A percentile compares a stretch with the other conserved stretches of the same genome.
Conservation (phyloP, 306 rosid genomes). For the Sindora glabra region DNA sequence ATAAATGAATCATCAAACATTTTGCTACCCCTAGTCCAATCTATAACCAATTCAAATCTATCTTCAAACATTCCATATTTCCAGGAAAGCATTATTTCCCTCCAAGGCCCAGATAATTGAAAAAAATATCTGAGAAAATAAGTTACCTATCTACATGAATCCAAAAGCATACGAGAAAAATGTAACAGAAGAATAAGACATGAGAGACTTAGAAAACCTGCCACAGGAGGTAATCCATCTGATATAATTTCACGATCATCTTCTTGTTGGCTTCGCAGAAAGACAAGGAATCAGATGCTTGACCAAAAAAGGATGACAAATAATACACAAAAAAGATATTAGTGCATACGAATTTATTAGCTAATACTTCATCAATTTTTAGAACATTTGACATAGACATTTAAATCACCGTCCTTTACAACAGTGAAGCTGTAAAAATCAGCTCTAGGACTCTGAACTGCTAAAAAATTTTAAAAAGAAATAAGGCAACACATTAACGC, state of each 20-base stretch:
- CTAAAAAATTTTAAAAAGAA: too few species aligned
- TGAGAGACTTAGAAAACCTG: conserved; percentile 53
- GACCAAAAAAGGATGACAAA: conserved; percentile 9
- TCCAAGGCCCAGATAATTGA: neutral
- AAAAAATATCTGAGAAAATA: neutral
- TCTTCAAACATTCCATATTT: neutral
- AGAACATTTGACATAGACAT: neutral
- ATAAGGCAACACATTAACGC: too few species aligned
- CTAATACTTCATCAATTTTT: neutral
- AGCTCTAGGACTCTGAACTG: neutral
- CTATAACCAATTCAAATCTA: neutral
- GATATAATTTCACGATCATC: conserved; percentile 42
- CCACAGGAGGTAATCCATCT: conserved; percentile 42
- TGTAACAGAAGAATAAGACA: conserved; percentile 6
- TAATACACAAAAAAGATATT: neutral
- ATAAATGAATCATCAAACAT: too few species aligned
- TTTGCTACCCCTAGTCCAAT: too few species aligned
- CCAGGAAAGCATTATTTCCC: neutral
- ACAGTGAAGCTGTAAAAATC: neutral
- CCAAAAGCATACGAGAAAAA: neutral
- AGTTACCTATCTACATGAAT: neutral
- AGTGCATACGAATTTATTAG: neutral
- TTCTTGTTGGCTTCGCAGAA: conserved; percentile 50
- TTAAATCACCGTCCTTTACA: neutral
- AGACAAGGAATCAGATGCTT: conserved; percentile 24